Percentiles rank a stretch among this genome's conserved stretches.
phyloP scores from a whole-genome alignment of 495 filamentous ascomycete genomes.

The Podospora pseudoanserina region DNA sequence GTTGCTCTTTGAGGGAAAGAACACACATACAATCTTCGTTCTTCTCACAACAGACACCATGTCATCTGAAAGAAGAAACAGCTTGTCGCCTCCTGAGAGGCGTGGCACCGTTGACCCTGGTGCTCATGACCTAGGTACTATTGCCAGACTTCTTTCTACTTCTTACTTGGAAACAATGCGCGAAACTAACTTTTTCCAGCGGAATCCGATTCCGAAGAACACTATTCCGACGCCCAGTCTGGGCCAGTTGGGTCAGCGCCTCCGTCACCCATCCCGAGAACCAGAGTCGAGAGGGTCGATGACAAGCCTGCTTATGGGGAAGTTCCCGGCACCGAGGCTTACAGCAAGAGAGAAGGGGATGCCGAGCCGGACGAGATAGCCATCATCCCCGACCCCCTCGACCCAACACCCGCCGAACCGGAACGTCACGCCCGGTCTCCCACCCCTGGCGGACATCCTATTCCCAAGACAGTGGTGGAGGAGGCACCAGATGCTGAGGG shows the following conservation, averaged over 20 bases:
- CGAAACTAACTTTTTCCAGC: constrained; percentile 18
- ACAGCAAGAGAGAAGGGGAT: constrained; percentile 71
- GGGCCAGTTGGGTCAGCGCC: constrained; percentile 53
- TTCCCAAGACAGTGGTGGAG: constrained; percentile 49
- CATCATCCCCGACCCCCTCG: constrained; percentile 46
- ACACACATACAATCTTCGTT: neutral
- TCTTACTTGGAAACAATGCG: neutral
- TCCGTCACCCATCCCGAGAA: constrained; percentile 68
- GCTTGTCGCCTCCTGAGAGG: constrained; percentile 62
- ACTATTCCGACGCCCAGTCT: constrained; percentile 88
- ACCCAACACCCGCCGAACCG: constrained; percentile 14
- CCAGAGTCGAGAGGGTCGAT: constrained; percentile 74
- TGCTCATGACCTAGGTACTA: constrained; percentile 76
- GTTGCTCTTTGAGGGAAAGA: neutral
- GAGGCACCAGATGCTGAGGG: constrained; percentile 42
- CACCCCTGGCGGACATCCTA: constrained; percentile 42
- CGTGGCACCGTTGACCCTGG: constrained; percentile 71
- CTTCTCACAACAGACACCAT: constrained; percentile 12
- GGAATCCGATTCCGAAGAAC: constrained; percentile 76
- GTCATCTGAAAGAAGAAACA: constrained; percentile 33
- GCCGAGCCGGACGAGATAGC: constrained; percentile 73
- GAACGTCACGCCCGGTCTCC: constrained; percentile 28
- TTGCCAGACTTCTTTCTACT: neutral
- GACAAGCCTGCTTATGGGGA: constrained; percentile 72
- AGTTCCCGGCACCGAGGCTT: constrained; percentile 77